These are phyloP conservation scores for Diaporthe capsici DNA, from an alignment of 2,329 filamentous ascomycete genomes.

Conservation along the genomic window DNA sequence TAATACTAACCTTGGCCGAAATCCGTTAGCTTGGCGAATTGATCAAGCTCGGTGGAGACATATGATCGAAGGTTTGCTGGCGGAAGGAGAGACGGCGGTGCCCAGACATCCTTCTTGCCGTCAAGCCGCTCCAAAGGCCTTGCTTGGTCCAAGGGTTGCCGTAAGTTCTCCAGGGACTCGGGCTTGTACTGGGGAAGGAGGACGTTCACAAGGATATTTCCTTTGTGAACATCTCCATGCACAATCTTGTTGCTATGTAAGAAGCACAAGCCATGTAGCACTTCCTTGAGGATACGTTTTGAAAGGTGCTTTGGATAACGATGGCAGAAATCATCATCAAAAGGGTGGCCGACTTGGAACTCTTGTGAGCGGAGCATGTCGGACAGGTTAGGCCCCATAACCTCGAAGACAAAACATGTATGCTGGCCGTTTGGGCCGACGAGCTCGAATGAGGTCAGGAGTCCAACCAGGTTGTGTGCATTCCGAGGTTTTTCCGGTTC, in stretches of 20 bases:
- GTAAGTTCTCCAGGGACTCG: neutral
- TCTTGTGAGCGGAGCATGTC: constrained; percentile 38
- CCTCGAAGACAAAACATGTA: constrained; percentile 45
- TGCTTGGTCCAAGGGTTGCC: neutral
- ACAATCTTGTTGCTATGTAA: constrained; percentile 23
- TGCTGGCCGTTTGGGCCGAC: constrained; percentile 46
- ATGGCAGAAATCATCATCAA: constrained; percentile 16
- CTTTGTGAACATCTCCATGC: constrained; percentile 32
- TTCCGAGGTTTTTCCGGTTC: neutral
- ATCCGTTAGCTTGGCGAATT: constrained; percentile 30
- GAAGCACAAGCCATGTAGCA: constrained; percentile 4
- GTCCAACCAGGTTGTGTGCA: neutral
- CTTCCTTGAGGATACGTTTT: constrained; percentile 13
- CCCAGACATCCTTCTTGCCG: constrained; percentile 27
- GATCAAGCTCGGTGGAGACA: constrained; percentile 17
- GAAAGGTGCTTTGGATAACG: constrained; percentile 5
- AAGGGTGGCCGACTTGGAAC: neutral
- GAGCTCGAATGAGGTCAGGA: constrained; percentile 43
- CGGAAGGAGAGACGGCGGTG: constrained; percentile 26
- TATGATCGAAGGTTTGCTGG: constrained; percentile 3
- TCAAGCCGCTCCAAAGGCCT: constrained; percentile 27
- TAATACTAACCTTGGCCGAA: constrained; percentile 23
- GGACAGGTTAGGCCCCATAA: constrained; percentile 43
- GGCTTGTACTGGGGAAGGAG: neutral
- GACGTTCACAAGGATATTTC: constrained; percentile 21